A percentile compares a stretch with the other conserved stretches of the same genome.
These are phyloP conservation scores for Themeda triandra DNA, from an alignment of 176 grass and related monocot genomes.

Conservation along the genomic window DNA sequence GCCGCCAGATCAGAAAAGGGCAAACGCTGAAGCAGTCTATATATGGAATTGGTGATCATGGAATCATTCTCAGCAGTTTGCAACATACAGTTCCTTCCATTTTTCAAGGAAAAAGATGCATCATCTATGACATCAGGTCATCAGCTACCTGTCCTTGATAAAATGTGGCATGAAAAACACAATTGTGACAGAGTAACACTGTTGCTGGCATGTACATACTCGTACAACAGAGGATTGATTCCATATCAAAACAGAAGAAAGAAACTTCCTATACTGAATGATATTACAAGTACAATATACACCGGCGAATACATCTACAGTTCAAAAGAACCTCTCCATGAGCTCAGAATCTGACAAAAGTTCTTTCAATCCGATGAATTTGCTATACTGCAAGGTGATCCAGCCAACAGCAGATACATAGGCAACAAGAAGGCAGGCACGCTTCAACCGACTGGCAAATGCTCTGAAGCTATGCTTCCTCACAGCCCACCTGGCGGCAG, in stretches of 20 bases:
- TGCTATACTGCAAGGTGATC: slow-evolving; percentile 82
- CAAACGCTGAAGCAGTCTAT: not conserved
- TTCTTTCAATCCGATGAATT: slow-evolving; percentile 77
- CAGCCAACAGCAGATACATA: slow-evolving; percentile 77
- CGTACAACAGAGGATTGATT: not conserved
- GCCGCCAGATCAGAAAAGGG: not conserved
- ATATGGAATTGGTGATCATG: not conserved
- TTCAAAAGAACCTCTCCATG: slow-evolving; percentile 62
- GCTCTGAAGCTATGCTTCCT: slow-evolving; percentile 43
- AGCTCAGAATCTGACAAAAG: slow-evolving; percentile 50
- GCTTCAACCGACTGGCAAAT: slow-evolving; percentile 34
- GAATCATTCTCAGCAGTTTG: not conserved
- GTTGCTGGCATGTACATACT: not conserved
- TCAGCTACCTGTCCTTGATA: not conserved
- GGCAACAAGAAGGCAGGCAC: slow-evolving; percentile 63
- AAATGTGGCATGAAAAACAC: no score
- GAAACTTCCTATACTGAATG: not conserved
- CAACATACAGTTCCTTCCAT: not conserved
- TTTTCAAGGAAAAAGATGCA: not conserved
- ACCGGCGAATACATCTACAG: slow-evolving; percentile 16
- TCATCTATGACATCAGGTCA: not conserved
- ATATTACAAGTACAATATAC: slow-evolving; percentile 34
- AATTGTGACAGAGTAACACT: not conserved
- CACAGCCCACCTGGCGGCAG: slow-evolving; percentile 15
- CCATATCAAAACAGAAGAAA: not conserved